Evolutionary conservation across 2,329 filamentous ascomycete species (phyloP), one percentile per base, ranked within the genome.

Genomic region (Penicillium decumbens): DNA sequence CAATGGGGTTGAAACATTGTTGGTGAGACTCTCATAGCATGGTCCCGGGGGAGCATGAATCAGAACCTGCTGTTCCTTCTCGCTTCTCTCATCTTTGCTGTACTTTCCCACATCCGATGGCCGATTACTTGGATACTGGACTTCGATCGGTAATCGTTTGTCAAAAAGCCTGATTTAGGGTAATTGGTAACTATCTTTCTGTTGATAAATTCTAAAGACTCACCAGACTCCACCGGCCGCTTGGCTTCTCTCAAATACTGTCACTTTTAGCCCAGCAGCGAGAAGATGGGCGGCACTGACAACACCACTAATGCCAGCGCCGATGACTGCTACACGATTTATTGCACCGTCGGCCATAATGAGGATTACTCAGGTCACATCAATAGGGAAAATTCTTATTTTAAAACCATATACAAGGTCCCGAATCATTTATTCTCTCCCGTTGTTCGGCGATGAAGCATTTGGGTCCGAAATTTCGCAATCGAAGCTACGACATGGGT

Each of bases 161-260:
- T 81, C 76, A 54, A 74, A 80, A 0, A 78, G 60, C 77, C 77
- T 76, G 7, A 35, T 8, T 35, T 35, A 10, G 15, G 8, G 32
- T 3, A 35, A 35, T 27, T 27, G 25, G 8, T 27, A 27, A 18
- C 3, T 33, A n/a, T 3, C n/a, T n/a, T 33, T 35, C 28, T 33
- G 13, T 33, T 9, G 5, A 35, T 18, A 1, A 10, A 10, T 10
- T 1, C 1, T 1, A 1, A 3, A 9, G 20, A 3, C 43, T 67
- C 10, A 80, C 80, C 80, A 83, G 25, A 80, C 73, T 12, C 80
- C 80, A 2, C 80, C 80, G n/a, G 75, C 71, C 13, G 68, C 72
- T 45, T 68, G 67, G 4, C 72, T 76, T 46, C 80, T 70, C 53
- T 83, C 80, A 54, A 78, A 82, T 0, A 83, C 73, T 0, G 72